A percentile compares a stretch with the other conserved stretches of the same genome.
These are phyloP conservation scores for Fusarium devonianum DNA, from an alignment of 2,329 filamentous ascomycete species.

Conservation along the genomic window DNA sequence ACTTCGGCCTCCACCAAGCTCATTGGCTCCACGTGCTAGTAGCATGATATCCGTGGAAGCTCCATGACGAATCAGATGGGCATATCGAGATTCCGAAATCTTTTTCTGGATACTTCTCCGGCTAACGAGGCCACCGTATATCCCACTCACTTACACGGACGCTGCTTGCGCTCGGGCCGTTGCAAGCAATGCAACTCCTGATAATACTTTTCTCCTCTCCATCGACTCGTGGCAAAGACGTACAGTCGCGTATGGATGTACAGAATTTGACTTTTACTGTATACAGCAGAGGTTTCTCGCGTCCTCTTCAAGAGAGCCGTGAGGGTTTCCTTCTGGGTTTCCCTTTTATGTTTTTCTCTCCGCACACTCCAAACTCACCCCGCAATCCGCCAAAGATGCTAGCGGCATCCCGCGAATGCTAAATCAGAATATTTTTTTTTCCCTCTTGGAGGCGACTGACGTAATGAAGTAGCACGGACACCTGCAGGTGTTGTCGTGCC, in stretches of 20 bases:
- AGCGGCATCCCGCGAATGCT: not conserved
- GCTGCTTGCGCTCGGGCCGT: not conserved
- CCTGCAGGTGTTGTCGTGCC: slow-evolving; percentile 14
- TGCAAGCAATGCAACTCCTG: not conserved
- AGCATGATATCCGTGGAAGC: not conserved
- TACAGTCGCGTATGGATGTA: not conserved
- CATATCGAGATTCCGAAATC: slow-evolving; percentile 12
- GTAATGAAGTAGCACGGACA: slow-evolving; percentile 9
- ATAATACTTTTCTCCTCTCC: no score
- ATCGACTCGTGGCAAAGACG: no score
- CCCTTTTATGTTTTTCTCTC: no score
- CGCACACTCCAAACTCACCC: no score
- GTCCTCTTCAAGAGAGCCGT: not conserved
- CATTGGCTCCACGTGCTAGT: slow-evolving; percentile 12
- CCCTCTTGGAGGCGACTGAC: slow-evolving; percentile 11
- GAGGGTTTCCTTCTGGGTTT: no score
- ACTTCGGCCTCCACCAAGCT: not conserved
- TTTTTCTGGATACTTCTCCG: slow-evolving; percentile 10
- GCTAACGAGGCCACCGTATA: not conserved
- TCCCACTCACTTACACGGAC: not conserved
- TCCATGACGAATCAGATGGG: slow-evolving; percentile 15
- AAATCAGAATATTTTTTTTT: not conserved
- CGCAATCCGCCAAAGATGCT: slow-evolving; percentile 3
- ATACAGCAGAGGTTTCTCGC: not conserved
- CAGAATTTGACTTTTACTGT: not conserved